Base-by-base conservation (phyloP, 805 yeast genomes). In the Geotrichum ghanense region DNA sequence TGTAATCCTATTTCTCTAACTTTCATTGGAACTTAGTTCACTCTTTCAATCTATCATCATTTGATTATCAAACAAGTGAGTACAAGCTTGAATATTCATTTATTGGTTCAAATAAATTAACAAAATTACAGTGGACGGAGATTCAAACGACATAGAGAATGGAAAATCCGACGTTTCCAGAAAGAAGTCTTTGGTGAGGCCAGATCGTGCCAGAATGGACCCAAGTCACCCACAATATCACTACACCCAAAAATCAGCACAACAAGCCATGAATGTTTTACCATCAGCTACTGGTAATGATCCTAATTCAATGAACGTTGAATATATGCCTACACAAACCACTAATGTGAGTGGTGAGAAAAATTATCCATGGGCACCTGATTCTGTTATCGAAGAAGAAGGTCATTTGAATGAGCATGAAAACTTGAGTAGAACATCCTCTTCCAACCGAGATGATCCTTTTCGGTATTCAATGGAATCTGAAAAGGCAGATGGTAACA, bases 181-280 rank as follows among this genome's bases (percentile, higher is more conserved):
- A 31, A 84, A 81, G 60, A 72, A 77, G 54, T 84, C 96, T 0
- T 68, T 90, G 51, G 83, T 90, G 25, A 74, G 86, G 51, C 94
- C 95, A 2, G 97, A 90, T 58, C 76, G 97, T 54, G 79, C 83
- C 35, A 66, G 78, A 43, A 59, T 74, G 46, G 73, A 78, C 52
- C 78, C 75, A n/a, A 73, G 72, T 45, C 83, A 84, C 60, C 92
- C 90, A 2, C 77, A 81, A 48, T 83, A 72, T 64, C 87, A 83
- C 62, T 87, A 86, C 63, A 74, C 83, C 12, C 87, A 81, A 54
- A 79, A 79, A 34, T 79, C 86, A 1, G 75, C 79, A 40, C 37
- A 31, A 19, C 80, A 82, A 56, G 68, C 78, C 10, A 64, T 85
- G 51, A 71, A 69, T 47, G 80, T 84, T 34, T 76, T 73, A 54